Conservation (phyloP, 2,329 filamentous ascomycete genomes). For the Blastomyces emzantsi region DNA sequence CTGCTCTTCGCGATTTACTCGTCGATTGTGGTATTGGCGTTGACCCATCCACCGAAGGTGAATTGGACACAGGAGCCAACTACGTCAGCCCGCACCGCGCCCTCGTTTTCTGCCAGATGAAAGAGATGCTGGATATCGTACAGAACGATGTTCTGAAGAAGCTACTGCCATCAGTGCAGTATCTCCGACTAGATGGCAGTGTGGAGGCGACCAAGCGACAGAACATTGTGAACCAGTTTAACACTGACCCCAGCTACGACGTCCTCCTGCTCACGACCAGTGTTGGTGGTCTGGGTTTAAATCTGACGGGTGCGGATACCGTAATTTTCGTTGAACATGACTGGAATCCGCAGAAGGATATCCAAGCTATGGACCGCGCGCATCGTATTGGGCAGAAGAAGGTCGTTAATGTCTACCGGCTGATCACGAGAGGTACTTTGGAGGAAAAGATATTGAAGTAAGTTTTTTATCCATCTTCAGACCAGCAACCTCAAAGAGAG, state of each 20-base stretch:
- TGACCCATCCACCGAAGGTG: constrained; percentile 53
- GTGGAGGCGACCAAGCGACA: constrained; percentile 91
- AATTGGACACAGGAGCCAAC: constrained; percentile 53
- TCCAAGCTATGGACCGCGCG: constrained; percentile 97
- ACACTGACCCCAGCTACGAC: constrained; percentile 94
- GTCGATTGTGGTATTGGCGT: constrained; percentile 96
- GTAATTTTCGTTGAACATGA: constrained; percentile 99
- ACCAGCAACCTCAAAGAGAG: constrained; percentile 11
- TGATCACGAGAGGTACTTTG: constrained; percentile 89
- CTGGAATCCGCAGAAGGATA: constrained; percentile 98
- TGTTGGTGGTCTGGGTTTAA: constrained; percentile 88
- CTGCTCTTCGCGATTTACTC: constrained; percentile 80
- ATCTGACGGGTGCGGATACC: constrained; percentile 92
- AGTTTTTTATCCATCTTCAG: constrained; percentile 24
- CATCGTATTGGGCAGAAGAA: constrained; percentile 99
- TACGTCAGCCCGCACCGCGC: constrained; percentile 95
- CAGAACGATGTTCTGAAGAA: constrained; percentile 86
- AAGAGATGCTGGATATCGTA: constrained; percentile 99
- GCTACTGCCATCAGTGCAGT: constrained; percentile 86
- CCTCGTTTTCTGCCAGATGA: constrained; percentile 98
- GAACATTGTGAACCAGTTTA: constrained; percentile 98
- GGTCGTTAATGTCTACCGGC: constrained; percentile 95
- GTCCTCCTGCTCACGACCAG: constrained; percentile 88
- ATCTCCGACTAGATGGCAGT: constrained; percentile 83
- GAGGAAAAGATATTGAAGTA: constrained; percentile 95